A percentile compares a stretch with the other conserved stretches of the same genome.
These are phyloP conservation scores for Polytrichum commune DNA, from an alignment of 225 moss, liverwort and hornwort genomes.

Conservation along the genomic window DNA sequence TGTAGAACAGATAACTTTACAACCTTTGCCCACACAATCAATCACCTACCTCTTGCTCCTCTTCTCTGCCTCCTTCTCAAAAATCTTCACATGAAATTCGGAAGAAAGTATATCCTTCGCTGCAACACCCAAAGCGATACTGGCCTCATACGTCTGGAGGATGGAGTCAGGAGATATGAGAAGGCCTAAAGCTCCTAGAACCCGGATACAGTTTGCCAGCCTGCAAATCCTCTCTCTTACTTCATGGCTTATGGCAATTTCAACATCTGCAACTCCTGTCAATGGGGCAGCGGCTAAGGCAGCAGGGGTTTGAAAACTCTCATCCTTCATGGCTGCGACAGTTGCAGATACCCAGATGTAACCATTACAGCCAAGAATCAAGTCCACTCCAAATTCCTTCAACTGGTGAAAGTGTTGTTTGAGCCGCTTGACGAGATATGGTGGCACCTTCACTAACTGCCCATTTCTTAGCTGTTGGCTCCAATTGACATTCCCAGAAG, in stretches of 20 bases:
- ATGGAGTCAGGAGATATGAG: constrained; percentile 70
- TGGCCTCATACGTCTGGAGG: constrained; percentile 69
- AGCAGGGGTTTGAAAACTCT: constrained; percentile 13
- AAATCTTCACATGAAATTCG: constrained; percentile 65
- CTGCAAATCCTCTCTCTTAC: constrained; percentile 80
- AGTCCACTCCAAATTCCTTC: constrained; percentile 66
- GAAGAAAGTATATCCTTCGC: constrained; percentile 66
- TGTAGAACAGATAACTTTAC: too few relatives aligned
- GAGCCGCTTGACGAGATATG: constrained; percentile 81
- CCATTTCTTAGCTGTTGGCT: constrained; percentile 76
- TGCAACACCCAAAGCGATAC: constrained; percentile 51
- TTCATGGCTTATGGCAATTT: constrained; percentile 47
- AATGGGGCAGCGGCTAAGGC: constrained; percentile 13
- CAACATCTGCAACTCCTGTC: constrained; percentile 22
- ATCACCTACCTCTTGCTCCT: constrained; percentile 45
- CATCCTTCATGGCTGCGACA: constrained; percentile 27
- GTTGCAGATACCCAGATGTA: constrained; percentile 82
- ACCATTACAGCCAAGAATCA: constrained; percentile 93
- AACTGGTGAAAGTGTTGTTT: constrained; percentile 98
- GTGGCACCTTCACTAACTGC: constrained; percentile 86
- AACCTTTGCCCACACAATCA: too few relatives aligned
- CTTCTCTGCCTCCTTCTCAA: constrained; percentile 70
- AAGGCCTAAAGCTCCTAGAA: constrained; percentile 73
- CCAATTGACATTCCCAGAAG: neutral
- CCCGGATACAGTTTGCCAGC: constrained; percentile 77